These are phyloP conservation scores for Lotmaria passim DNA, from an alignment of 208 protist genomes.

Conservation along the genomic window DNA sequence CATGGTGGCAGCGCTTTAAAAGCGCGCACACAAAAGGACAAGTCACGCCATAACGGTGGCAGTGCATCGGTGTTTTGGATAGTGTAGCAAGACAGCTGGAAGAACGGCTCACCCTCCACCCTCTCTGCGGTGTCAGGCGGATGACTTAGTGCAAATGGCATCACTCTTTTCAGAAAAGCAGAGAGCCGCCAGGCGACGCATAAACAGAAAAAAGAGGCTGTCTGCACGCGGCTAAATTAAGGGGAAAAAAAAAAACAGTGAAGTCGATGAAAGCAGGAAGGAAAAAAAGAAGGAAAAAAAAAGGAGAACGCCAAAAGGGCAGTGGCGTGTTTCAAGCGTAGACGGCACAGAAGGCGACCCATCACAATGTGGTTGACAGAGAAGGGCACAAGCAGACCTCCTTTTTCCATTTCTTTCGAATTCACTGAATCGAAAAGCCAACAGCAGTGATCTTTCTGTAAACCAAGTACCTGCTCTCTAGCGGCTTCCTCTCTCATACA, in stretches of 20 bases:
- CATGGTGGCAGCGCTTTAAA: constrained; percentile 41
- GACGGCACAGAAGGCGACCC: background rate
- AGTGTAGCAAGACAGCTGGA: constrained; percentile 28
- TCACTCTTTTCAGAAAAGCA: constrained; percentile 6
- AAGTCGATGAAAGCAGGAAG: background rate
- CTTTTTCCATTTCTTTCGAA: too few species aligned
- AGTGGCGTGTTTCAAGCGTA: too few species aligned
- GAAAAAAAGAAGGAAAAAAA: background rate
- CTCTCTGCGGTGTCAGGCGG: constrained; percentile 33
- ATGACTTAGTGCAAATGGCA: constrained; percentile 42
- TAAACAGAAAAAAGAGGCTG: background rate
- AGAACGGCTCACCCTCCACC: constrained; percentile 46
- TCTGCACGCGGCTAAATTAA: background rate
- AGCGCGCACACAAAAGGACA: constrained; percentile 37
- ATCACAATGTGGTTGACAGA: too few species aligned
- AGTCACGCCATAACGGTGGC: background rate
- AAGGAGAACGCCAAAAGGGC: background rate
- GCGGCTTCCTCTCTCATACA: too few species aligned
- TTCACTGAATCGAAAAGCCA: too few species aligned
- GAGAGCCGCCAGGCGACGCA: background rate
- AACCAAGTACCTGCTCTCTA: too few species aligned
- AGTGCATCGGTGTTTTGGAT: background rate
- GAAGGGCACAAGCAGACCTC: too few species aligned
- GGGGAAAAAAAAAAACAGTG: background rate
- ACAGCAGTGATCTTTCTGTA: too few species aligned